Conservation (phyloP, 208 protist genomes). For the Trypanosoma avium region DNA sequence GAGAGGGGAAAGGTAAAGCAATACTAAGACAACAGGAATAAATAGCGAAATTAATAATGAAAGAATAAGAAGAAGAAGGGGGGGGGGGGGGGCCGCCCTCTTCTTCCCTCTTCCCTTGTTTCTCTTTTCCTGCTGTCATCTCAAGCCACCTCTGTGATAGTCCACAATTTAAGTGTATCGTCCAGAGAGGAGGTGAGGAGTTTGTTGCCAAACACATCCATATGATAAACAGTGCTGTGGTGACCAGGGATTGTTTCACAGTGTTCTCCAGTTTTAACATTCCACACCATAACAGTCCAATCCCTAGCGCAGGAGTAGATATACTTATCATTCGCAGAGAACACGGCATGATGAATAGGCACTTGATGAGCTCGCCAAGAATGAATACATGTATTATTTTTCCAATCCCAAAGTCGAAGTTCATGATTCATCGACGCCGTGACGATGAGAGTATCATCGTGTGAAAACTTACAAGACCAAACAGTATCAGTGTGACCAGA, state of each 20-base stretch:
- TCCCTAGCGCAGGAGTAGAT: slow-evolving; percentile 85
- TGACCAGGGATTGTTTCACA: slow-evolving; percentile 80
- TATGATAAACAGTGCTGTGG: slow-evolving; percentile 85
- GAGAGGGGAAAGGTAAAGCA: not conserved
- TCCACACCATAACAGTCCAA: slow-evolving; percentile 83
- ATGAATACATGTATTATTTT: slow-evolving; percentile 48
- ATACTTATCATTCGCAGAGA: slow-evolving; percentile 77
- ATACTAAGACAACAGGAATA: not conserved
- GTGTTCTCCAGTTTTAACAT: slow-evolving; percentile 53
- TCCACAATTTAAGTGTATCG: slow-evolving; percentile 84
- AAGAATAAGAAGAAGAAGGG: not conserved
- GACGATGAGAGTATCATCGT: slow-evolving; percentile 70
- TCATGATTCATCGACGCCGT: slow-evolving; percentile 86
- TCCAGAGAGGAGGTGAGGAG: slow-evolving; percentile 83
- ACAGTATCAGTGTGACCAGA: slow-evolving; percentile 82
- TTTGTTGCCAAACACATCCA: slow-evolving; percentile 64
- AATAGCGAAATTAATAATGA: not conserved
- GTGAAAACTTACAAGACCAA: slow-evolving; percentile 75
- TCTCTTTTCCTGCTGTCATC: not conserved
- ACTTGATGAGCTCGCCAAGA: slow-evolving; percentile 68
- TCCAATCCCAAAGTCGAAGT: slow-evolving; percentile 74
- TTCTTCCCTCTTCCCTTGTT: slow-evolving; percentile 7
- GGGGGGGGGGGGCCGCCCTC: not conserved
- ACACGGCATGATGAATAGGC: slow-evolving; percentile 83
- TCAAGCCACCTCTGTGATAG: slow-evolving; percentile 28